Evolutionary conservation across 352 stramenopile genomes (phyloP).

Genomic region (Globisporangium cederbergense): DNA sequence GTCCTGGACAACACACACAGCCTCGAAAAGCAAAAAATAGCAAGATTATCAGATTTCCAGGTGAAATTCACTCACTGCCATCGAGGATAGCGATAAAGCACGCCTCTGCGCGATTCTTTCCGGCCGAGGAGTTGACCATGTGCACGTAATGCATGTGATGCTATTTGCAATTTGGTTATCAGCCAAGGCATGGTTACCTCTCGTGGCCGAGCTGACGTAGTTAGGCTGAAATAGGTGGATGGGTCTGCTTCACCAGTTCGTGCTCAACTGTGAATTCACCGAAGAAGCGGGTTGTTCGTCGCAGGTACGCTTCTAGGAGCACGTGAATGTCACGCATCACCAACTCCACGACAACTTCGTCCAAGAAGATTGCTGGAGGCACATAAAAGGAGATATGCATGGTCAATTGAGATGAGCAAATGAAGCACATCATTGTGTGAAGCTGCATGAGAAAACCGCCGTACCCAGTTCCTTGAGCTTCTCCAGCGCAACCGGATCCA

Average conservation of each 20-base stretch:
- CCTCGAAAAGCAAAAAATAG: neutral
- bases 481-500: conserved; percentile 30
- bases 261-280: conserved; percentile 61
- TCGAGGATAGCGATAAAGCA: no score
- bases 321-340: conserved; percentile 73
- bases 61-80: neutral
- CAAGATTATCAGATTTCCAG: conserved; percentile 1
- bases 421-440: neutral
- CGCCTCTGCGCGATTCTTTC: neutral
- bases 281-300: conserved; percentile 49
- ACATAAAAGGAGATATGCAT: conserved; percentile 1
- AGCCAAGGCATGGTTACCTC: neutral
- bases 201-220: neutral
- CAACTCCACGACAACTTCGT: conserved; percentile 77
- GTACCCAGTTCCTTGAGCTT: conserved; percentile 63
- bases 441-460: neutral
- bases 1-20: neutral
- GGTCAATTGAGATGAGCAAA: conserved; percentile 1
- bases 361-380: conserved; percentile 58
- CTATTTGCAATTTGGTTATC: neutral
- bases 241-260: conserved; percentile 36
- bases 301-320: conserved; percentile 64
- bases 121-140: neutral
- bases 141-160: conserved; percentile 1
- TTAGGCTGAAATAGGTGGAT: conserved; percentile 23